A percentile compares a stretch with the other conserved stretches of the same genome.
phyloP scores from a whole-genome alignment of 2,329 filamentous ascomycete genomes.

The Exophiala dermatitidis region DNA sequence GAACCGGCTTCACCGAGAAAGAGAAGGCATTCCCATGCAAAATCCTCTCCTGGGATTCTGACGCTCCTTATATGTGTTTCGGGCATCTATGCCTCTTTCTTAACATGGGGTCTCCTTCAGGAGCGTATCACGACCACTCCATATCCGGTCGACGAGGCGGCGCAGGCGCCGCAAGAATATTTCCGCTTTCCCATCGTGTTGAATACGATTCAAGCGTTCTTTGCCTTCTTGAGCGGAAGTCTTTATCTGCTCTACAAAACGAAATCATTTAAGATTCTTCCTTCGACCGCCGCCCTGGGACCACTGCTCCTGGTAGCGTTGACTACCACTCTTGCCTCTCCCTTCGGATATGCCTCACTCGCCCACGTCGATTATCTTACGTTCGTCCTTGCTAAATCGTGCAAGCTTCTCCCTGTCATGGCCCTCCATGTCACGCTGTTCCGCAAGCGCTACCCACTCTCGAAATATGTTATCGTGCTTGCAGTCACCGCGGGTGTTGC shows the following conservation, averaged over 20 bases:
- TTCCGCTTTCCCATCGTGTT: slow-evolving; percentile 94
- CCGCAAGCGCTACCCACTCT: slow-evolving; percentile 78
- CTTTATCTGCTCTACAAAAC: slow-evolving; percentile 68
- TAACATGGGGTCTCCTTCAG: slow-evolving; percentile 94
- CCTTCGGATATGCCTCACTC: slow-evolving; percentile 88
- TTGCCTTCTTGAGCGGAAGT: slow-evolving; percentile 75
- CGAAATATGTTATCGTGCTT: slow-evolving; percentile 91
- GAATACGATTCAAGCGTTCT: slow-evolving; percentile 88
- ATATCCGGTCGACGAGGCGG: slow-evolving; percentile 51
- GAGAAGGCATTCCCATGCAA: slow-evolving; percentile 22
- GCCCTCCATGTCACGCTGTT: slow-evolving; percentile 90
- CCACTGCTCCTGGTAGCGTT: slow-evolving; percentile 80
- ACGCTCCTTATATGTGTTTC: slow-evolving; percentile 82
- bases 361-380: slow-evolving; percentile 97
- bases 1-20: neutral
- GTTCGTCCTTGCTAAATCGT: slow-evolving; percentile 93
- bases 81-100: slow-evolving; percentile 92
- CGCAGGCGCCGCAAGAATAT: slow-evolving; percentile 49
- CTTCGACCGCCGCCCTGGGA: slow-evolving; percentile 62
- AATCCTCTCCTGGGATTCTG: slow-evolving; percentile 53
- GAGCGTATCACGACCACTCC: slow-evolving; percentile 93
- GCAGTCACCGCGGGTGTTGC: slow-evolving; percentile 89
- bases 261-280: slow-evolving; percentile 58
- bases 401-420: slow-evolving; percentile 98
- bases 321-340: slow-evolving; percentile 82